phyloP scores from a whole-genome alignment of 2,329 filamentous ascomycete species.

The Talaromyces sp. region DNA sequence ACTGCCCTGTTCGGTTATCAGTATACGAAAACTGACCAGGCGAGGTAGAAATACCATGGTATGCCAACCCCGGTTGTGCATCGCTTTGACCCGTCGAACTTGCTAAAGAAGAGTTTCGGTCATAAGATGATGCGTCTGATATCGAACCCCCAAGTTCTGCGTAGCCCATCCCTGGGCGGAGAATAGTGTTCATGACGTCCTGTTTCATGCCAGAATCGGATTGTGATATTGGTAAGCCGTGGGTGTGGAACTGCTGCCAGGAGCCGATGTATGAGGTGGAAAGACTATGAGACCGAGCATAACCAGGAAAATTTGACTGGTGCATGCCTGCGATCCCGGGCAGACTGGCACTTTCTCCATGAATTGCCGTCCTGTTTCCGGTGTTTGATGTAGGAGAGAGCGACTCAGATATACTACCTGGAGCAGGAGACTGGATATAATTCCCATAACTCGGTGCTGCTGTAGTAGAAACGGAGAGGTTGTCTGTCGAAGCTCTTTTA shows the following conservation, averaged over 20 bases:
- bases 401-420: slow-evolving; percentile 23
- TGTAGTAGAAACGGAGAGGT: slow-evolving; percentile 34
- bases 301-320: slow-evolving; percentile 18
- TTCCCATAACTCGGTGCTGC: slow-evolving; percentile 30
- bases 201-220: slow-evolving; percentile 24
- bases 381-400: slow-evolving; percentile 21
- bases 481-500: slow-evolving; percentile 30
- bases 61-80: slow-evolving; percentile 6
- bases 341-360: slow-evolving; percentile 19
- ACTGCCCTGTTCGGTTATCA: slow-evolving; percentile 19
- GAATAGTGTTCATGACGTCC: slow-evolving; percentile 12
- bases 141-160: slow-evolving; percentile 4
- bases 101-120: slow-evolving; percentile 23
- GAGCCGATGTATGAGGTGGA: slow-evolving; percentile 25
- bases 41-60: slow-evolving; percentile 7
- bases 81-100: slow-evolving; percentile 8
- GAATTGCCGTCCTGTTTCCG: slow-evolving; percentile 21
- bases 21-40: slow-evolving; percentile 1
- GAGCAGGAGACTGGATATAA: slow-evolving; percentile 27
- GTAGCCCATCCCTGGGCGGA: slow-evolving; percentile 6
- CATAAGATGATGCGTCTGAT: slow-evolving; percentile 6
- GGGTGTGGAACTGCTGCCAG: slow-evolving; percentile 18
- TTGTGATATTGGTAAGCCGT: slow-evolving; percentile 25
- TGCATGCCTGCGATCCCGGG: slow-evolving; percentile 8
- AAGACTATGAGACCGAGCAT: slow-evolving; percentile 31